A percentile compares a stretch with the other conserved stretches of the same genome.
These are phyloP conservation scores for Waltiozyma solani DNA, from an alignment of 1,139 yeast species.

Conservation along the genomic window DNA sequence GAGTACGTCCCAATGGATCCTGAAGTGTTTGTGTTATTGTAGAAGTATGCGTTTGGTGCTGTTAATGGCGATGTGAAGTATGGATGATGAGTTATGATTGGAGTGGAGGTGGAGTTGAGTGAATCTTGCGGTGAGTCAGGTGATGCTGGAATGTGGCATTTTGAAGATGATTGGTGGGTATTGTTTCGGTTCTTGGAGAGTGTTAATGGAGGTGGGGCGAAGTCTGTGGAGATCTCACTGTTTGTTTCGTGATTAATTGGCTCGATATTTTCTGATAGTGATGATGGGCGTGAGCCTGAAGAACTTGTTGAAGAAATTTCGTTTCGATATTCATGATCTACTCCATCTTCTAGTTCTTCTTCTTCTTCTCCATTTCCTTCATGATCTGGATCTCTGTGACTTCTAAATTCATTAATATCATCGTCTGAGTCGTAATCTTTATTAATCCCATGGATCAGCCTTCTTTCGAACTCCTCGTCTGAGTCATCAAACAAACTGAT, in stretches of 20 bases:
- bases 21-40: slow-evolving; percentile 12
- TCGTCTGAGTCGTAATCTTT: slow-evolving; percentile 15
- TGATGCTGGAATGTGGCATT: no score
- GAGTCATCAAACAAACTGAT: not conserved
- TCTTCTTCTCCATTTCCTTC: not conserved
- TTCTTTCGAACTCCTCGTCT: not conserved
- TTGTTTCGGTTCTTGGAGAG: not conserved
- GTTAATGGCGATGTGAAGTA: not conserved
- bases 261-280: no score
- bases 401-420: slow-evolving; percentile 1
- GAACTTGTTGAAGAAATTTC: no score
- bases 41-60: not conserved
- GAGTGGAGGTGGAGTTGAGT: not conserved
- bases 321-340: no score
- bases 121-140: not conserved
- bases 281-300: no score
- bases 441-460: not conserved
- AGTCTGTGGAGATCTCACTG: not conserved
- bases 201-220: not conserved
- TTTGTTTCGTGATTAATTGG: slow-evolving; percentile 4
- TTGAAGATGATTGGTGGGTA: slow-evolving; percentile 1
- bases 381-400: not conserved
- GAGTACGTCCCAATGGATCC: slow-evolving; percentile 32
- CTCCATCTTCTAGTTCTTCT: no score
- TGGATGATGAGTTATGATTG: not conserved